Evolutionary conservation across 345 rosid species (phyloP).

Genomic region (Syzygium oleosum): DNA sequence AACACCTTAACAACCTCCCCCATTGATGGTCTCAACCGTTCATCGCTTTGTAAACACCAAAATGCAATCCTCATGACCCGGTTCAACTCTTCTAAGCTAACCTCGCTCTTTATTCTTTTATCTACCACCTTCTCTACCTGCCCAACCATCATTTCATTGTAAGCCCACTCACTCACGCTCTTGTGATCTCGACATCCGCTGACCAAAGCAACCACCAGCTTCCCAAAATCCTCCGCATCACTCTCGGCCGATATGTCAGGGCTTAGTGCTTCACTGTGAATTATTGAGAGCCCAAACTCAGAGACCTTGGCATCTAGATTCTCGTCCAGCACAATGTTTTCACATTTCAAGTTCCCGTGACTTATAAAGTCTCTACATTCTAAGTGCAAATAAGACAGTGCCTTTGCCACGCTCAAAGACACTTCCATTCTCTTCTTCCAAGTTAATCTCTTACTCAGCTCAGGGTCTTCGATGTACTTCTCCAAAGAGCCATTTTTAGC

Average conservation of each 20-base stretch:
- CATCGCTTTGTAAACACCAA: slow-evolving; percentile 72
- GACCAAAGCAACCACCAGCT: slow-evolving; percentile 34
- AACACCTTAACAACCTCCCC: slow-evolving; percentile 73
- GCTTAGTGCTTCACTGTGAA: slow-evolving; percentile 12
- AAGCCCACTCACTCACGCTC: slow-evolving; percentile 32
- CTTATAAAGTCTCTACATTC: slow-evolving; percentile 68
- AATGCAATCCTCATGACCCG: slow-evolving; percentile 54
- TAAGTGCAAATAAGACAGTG: slow-evolving; percentile 60
- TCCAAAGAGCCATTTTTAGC: slow-evolving; percentile 50
- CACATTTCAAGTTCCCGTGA: slow-evolving; percentile 73
- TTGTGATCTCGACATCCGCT: slow-evolving; percentile 34
- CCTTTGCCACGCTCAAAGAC: slow-evolving; percentile 54
- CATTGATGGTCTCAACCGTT: slow-evolving; percentile 67
- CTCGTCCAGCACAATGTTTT: slow-evolving; percentile 56
- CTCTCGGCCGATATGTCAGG: slow-evolving; percentile 36
- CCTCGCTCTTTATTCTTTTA: slow-evolving; percentile 25
- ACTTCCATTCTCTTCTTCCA: slow-evolving; percentile 66
- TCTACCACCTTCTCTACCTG: slow-evolving; percentile 36
- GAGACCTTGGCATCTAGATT: slow-evolving; percentile 54
- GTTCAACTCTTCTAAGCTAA: slow-evolving; percentile 48
- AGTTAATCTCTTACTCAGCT: slow-evolving; percentile 37
- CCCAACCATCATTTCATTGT: slow-evolving; percentile 52
- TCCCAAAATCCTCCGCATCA: slow-evolving; percentile 71
- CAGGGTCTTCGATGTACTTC: slow-evolving; percentile 42
- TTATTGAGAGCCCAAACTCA: slow-evolving; percentile 42